These are phyloP conservation scores for Boletus rubroflammeus DNA, from an alignment of 768 basidiomycete genomes.

Conservation along the genomic window DNA sequence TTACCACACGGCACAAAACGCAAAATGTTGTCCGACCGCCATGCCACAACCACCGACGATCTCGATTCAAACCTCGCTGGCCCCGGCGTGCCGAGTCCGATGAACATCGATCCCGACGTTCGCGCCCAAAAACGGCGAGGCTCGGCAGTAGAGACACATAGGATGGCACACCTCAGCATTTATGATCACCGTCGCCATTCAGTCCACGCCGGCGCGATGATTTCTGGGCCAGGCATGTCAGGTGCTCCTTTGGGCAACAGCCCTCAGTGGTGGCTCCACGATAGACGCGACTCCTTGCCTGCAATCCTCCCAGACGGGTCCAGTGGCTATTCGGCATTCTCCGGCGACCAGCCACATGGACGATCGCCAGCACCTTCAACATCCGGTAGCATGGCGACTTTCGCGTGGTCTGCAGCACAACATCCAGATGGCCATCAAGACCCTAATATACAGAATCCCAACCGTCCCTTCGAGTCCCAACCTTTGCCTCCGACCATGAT, in stretches of 20 bases:
- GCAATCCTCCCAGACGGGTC: constrained; percentile 66
- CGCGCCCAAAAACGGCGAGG: constrained; percentile 81
- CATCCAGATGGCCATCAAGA: constrained; percentile 45
- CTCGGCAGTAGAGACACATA: constrained; percentile 75
- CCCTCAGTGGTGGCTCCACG: constrained; percentile 56
- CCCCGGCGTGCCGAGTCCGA: constrained; percentile 60
- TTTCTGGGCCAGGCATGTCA: constrained; percentile 27
- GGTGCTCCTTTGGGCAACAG: constrained; percentile 17
- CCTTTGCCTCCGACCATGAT: constrained; percentile 47
- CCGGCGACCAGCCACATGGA: constrained; percentile 62
- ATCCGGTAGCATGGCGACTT: constrained; percentile 61
- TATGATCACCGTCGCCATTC: constrained; percentile 74
- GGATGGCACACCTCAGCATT: constrained; percentile 70
- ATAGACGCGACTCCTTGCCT: constrained; percentile 72
- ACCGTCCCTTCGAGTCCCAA: constrained; percentile 49
- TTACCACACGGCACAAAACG: constrained; percentile 68
- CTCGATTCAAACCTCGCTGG: constrained; percentile 65
- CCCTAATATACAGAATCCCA: constrained; percentile 38
- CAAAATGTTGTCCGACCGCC: constrained; percentile 75
- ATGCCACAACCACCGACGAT: constrained; percentile 53
- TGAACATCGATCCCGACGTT: constrained; percentile 55
- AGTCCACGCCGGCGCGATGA: constrained; percentile 55
- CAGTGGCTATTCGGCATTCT: constrained; percentile 51
- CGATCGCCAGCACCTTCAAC: constrained; percentile 54
- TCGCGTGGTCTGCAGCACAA: constrained; percentile 65